phyloP scores from a whole-genome alignment of 1,284 basidiomycete species.

The Ustilago trichophora region DNA sequence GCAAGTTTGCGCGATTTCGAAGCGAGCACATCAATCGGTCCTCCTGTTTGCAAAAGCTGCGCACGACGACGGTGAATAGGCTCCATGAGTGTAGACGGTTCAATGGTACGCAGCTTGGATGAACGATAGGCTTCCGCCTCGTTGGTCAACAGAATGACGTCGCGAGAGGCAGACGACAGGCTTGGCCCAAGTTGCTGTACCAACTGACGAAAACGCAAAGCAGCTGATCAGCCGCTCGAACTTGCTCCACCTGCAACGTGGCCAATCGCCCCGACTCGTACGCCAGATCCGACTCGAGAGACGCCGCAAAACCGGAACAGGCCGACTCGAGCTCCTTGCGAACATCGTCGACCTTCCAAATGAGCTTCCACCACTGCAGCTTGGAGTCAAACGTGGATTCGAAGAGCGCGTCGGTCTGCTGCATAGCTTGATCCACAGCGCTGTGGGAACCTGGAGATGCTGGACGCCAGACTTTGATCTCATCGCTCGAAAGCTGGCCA shows the following conservation, averaged over 20 bases:
- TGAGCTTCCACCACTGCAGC: constrained; percentile 61
- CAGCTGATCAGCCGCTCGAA: constrained; percentile 17
- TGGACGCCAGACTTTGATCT: constrained; percentile 31
- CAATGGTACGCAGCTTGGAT: constrained; percentile 33
- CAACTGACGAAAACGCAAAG: constrained; percentile 27
- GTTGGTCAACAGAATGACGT: constrained; percentile 43
- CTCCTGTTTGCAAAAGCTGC: constrained; percentile 44
- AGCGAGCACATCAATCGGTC: constrained; percentile 49
- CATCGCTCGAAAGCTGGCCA: constrained; percentile 21
- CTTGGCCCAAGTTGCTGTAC: constrained; percentile 17
- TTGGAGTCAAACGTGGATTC: constrained; percentile 43
- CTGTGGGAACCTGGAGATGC: constrained; percentile 22
- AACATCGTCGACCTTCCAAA: constrained; percentile 60
- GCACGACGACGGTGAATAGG: constrained; percentile 47
- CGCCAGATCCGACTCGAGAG: constrained; percentile 49
- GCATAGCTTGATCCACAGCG: constrained; percentile 28
- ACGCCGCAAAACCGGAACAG: constrained; percentile 49
- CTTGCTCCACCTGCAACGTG: constrained; percentile 25
- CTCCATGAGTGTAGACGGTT: constrained; percentile 44
- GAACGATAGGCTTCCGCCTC: constrained; percentile 36
- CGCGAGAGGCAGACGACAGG: constrained; percentile 10
- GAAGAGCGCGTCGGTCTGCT: constrained; percentile 30
- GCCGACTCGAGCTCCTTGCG: constrained; percentile 51
- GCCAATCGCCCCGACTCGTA: constrained; percentile 53
- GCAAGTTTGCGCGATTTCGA: constrained; percentile 42